Evolutionary conservation across 805 yeast species (phyloP).

Genomic region (Spathaspora girioi): DNA sequence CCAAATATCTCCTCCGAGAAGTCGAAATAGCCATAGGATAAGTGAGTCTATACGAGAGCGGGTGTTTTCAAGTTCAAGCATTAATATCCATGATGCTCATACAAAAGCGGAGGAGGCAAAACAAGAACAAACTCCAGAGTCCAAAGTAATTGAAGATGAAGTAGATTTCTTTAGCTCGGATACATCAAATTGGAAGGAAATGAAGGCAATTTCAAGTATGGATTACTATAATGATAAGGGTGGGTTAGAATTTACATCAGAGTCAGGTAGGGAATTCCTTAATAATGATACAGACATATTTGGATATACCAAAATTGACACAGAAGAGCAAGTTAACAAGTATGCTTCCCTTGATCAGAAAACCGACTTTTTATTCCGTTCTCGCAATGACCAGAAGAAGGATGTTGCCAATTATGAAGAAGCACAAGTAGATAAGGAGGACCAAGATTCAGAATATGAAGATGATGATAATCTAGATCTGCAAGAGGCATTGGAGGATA

Average conservation of each 20-base stretch:
- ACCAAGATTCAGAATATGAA: slow-evolving; percentile 10
- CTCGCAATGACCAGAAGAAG: slow-evolving; percentile 15
- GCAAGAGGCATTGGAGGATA: slow-evolving; percentile 68
- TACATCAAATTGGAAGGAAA: slow-evolving; percentile 69
- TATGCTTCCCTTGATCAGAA: slow-evolving; percentile 50
- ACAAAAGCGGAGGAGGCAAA: background rate
- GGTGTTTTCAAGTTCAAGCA: slow-evolving; percentile 3
- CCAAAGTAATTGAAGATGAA: slow-evolving; percentile 8
- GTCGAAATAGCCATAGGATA: background rate
- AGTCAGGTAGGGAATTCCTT: slow-evolving; percentile 18
- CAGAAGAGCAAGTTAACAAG: slow-evolving; percentile 79
- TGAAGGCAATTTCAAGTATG: slow-evolving; percentile 75
- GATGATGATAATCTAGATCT: slow-evolving; percentile 47
- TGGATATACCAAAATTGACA: slow-evolving; percentile 87
- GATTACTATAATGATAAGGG: slow-evolving; percentile 83
- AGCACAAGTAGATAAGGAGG: slow-evolving; percentile 12
- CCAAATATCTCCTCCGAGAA: slow-evolving; percentile 4
- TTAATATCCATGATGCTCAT: background rate
- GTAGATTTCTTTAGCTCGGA: slow-evolving; percentile 35
- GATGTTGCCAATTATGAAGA: slow-evolving; percentile 20
- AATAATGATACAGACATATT: slow-evolving; percentile 44
- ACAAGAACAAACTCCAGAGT: background rate
- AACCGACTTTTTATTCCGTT: slow-evolving; percentile 49
- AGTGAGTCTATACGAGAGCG: slow-evolving; percentile 3
- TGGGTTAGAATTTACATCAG: slow-evolving; percentile 44